phyloP scores from a whole-genome alignment of 202 grass and related monocot genomes.

The Panicum hallii region DNA sequence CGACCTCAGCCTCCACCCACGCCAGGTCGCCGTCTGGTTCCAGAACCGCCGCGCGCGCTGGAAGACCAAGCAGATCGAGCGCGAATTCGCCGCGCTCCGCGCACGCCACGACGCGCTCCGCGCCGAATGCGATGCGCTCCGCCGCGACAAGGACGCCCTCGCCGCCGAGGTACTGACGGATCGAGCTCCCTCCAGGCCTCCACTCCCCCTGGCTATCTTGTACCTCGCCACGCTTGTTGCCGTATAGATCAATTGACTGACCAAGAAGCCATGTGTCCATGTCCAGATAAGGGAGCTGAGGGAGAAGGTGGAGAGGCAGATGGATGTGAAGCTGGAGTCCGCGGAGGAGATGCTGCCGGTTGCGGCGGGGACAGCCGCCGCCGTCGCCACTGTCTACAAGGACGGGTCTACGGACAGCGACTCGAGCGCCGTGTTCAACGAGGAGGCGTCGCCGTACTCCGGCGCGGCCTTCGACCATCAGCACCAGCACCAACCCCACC shows the following conservation, averaged over 20 bases:
- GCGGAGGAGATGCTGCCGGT: constrained; percentile 5
- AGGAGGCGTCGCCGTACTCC: constrained; percentile 55
- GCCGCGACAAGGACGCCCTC: constrained; percentile 67
- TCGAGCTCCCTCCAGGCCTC: background rate
- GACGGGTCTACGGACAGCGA: constrained; percentile 79
- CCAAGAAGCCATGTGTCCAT: background rate
- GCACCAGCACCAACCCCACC: background rate
- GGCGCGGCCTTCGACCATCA: constrained; percentile 35
- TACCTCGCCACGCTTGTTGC: too few relatives aligned
- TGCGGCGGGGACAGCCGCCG: background rate
- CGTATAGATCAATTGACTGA: background rate
- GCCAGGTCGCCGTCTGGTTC: constrained; percentile 87
- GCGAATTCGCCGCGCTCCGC: constrained; percentile 63
- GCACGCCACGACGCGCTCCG: constrained; percentile 62
- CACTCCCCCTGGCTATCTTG: background rate
- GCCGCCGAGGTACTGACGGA: constrained; percentile 51
- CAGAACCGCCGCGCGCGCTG: constrained; percentile 87
- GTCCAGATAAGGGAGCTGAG: constrained; percentile 67
- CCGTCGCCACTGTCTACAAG: constrained; percentile 18
- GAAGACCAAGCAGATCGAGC: constrained; percentile 86
- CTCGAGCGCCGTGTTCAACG: constrained; percentile 79
- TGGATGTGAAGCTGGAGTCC: constrained; percentile 54
- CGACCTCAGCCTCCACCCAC: constrained; percentile 71
- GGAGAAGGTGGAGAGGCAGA: constrained; percentile 56
- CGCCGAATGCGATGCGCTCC: constrained; percentile 64